phyloP scores from a whole-genome alignment of 78 protist genomes.

The Guillardia theta region DNA sequence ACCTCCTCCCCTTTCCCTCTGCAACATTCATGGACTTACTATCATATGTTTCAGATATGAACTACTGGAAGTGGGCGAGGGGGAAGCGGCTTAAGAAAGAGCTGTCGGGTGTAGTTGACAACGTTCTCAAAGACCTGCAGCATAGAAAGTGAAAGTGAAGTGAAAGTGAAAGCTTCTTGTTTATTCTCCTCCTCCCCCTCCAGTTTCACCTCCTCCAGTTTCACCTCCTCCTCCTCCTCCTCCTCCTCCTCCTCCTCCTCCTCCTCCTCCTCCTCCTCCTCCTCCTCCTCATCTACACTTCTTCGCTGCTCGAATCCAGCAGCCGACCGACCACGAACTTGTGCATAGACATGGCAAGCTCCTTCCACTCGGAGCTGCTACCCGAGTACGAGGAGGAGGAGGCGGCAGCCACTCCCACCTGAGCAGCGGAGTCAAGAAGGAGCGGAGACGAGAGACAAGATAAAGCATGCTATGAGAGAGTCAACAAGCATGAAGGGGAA shows the following conservation, averaged over 20 bases:
- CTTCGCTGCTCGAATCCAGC: no score
- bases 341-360: neutral
- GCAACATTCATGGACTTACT: neutral
- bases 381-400: no score
- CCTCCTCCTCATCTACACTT: neutral
- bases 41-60: neutral
- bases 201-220: neutral
- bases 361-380: no score
- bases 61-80: neutral
- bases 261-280: neutral
- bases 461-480: no score
- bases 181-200: neutral
- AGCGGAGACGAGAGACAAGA: no score
- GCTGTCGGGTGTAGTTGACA: neutral
- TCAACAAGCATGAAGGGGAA: no score
- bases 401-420: no score
- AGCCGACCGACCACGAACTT: neutral
- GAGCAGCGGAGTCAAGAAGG: no score
- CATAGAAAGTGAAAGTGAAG: neutral
- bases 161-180: neutral
- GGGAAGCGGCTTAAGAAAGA: neutral
- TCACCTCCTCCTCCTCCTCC: neutral
- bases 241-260: neutral
- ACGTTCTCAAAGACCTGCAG: neutral
- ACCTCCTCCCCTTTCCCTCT: no score